Evolutionary conservation across 2,329 filamentous ascomycete genomes (phyloP), one percentile per base, ranked within the genome.

Genomic region (Fusarium pilosicola): DNA sequence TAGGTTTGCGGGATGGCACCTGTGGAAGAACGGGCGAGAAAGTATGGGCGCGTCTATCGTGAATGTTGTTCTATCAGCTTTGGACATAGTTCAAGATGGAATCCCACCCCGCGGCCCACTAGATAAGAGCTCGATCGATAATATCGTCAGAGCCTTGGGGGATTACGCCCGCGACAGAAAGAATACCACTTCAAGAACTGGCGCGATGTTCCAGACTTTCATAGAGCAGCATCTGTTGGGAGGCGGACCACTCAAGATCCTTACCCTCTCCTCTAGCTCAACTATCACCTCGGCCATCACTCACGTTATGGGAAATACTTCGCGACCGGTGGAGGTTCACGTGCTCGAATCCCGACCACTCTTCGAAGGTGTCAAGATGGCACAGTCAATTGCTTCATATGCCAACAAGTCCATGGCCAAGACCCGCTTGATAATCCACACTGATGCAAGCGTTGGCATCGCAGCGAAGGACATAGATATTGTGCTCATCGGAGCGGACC

Each of bases 301-400:
- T 4, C 81, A 85, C 34, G 80, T 84, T 6, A 80, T 86, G 17
- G 41, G 73, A 76, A 8, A 78, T 24, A 72, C 74, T 4, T 77
- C 82, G 4, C 77, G 85, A 13, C 75, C 69, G 1, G 77, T 92
- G 14, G 86, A 91, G 56, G 79, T 93, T 24, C 86, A 86, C 9
- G 83, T 94, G 36, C 84, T 94, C 7, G 91, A 93, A 78, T 93
- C 91, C 6, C 85, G 91, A 2, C 92, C 92, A 0, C 83, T 90
- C 2, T 93, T 87, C 71, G 91, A 94, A 80, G 92, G 91, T 13
- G 88, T 88, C 9, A 86, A 84, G 14, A 84, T 91, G 58, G 90
- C 89, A 7, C 83, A 81, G 18, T 79, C 79, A 7, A 66, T 90
- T 71, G 89, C 88, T 10, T 83, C 81, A n/a, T 80, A 80, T 9